A percentile compares a stretch with the other conserved stretches of the same genome.
phyloP scores from a whole-genome alignment of 1,284 basidiomycete genomes.

The Rhodotorula sp. region DNA sequence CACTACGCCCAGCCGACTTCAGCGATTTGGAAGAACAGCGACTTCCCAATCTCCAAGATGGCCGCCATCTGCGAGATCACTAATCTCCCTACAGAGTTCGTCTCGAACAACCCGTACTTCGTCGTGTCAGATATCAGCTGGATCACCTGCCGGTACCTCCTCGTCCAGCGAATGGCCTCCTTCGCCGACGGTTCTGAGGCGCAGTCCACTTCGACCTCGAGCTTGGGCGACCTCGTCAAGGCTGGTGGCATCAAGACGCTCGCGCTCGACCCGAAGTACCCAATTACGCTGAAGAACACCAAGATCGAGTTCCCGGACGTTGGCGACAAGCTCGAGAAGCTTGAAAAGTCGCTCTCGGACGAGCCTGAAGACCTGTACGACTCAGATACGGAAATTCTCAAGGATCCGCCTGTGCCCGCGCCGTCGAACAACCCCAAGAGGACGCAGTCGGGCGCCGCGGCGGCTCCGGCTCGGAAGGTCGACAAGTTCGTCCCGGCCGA shows the following conservation, averaged over 20 bases:
- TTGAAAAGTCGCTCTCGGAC: conserved; percentile 16
- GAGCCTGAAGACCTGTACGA: conserved; percentile 30
- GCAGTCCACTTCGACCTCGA: neutral
- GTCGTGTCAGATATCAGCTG: conserved; percentile 36
- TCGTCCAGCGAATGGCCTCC: conserved; percentile 9
- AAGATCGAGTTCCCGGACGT: conserved; percentile 32
- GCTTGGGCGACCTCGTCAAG: neutral
- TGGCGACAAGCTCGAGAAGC: conserved; percentile 32
- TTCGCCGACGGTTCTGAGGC: neutral
- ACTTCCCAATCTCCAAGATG: conserved; percentile 29
- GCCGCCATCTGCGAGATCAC: conserved; percentile 40
- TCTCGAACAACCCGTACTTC: conserved; percentile 28
- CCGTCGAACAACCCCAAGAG: neutral
- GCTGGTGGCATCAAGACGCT: conserved; percentile 9
- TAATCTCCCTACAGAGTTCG: conserved; percentile 34
- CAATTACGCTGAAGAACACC: conserved; percentile 10
- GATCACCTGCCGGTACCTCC: conserved; percentile 33
- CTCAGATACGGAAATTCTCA: conserved; percentile 32
- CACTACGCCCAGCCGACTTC: conserved; percentile 17
- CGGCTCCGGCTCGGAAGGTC: neutral
- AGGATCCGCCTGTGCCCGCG: conserved; percentile 11
- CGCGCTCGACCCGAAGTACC: conserved; percentile 31
- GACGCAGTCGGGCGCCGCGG: neutral
- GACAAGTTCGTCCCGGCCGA: conserved; percentile 32
- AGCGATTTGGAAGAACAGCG: conserved; percentile 36